Conservation (phyloP, 345 rosid species). For the Trapa bicornis region DNA sequence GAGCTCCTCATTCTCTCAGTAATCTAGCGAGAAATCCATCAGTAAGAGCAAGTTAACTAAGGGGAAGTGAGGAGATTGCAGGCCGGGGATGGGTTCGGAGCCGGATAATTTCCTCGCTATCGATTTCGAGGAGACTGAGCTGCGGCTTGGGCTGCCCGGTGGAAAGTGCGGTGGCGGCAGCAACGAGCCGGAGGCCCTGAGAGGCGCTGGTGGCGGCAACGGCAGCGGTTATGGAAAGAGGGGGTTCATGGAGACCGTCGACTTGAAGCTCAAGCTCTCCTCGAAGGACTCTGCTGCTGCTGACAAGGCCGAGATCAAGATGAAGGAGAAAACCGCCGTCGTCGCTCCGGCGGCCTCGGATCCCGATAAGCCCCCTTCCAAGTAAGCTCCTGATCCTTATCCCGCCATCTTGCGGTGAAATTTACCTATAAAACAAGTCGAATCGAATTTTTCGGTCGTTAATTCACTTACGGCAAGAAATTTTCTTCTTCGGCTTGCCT, state of each 20-base stretch:
- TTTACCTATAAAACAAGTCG: too few species aligned
- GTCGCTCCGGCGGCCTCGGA: conserved; percentile 16
- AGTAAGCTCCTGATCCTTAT: neutral
- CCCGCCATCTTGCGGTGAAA: neutral
- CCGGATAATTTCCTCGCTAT: conserved; percentile 30
- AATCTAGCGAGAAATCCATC: neutral
- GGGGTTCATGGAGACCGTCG: conserved; percentile 56
- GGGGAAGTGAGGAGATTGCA: neutral
- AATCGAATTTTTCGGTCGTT: too few species aligned
- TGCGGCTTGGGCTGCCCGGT: conserved; percentile 52
- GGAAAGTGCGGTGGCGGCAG: conserved; percentile 14
- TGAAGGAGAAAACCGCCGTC: conserved; percentile 13
- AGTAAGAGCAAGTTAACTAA: neutral
- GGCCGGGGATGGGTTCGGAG: conserved; percentile 7
- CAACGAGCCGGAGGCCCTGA: conserved; percentile 6
- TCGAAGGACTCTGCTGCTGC: conserved; percentile 5
- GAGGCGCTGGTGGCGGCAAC: conserved; percentile 13
- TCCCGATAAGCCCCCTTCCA: conserved; percentile 5
- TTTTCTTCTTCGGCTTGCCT: too few species aligned
- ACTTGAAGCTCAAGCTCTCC: conserved; percentile 62
- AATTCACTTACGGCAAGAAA: too few species aligned
- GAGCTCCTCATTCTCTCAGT: neutral
- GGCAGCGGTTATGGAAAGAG: conserved; percentile 35
- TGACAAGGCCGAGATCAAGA: conserved; percentile 1
- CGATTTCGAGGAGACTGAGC: conserved; percentile 81